These are phyloP conservation scores for Amanita jacksonii DNA, from an alignment of 768 basidiomycete genomes.

Conservation along the genomic window DNA sequence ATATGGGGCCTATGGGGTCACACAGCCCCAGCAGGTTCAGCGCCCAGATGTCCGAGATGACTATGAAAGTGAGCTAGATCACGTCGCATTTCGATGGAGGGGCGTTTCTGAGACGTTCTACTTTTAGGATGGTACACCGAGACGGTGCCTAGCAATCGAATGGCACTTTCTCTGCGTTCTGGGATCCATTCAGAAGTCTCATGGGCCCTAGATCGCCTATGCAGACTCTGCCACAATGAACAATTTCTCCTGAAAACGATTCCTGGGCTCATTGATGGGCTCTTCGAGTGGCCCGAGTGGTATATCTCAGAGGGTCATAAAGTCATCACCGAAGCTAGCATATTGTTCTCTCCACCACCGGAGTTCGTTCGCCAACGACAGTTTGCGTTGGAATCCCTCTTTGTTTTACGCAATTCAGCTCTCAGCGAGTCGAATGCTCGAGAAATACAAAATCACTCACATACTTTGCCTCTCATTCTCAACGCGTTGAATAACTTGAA, in stretches of 20 bases:
- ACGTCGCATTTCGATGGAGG: not conserved
- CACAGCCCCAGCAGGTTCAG: slow-evolving; percentile 11
- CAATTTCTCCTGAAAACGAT: slow-evolving; percentile 62
- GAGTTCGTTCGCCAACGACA: slow-evolving; percentile 46
- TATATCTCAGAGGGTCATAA: slow-evolving; percentile 58
- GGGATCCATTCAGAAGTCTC: slow-evolving; percentile 74
- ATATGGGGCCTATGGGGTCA: slow-evolving; percentile 20
- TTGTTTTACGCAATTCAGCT: slow-evolving; percentile 82
- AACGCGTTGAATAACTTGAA: slow-evolving; percentile 56
- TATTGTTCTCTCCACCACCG: slow-evolving; percentile 48
- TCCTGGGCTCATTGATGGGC: slow-evolving; percentile 72
- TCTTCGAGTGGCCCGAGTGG: slow-evolving; percentile 87
- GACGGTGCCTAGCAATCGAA: slow-evolving; percentile 66
- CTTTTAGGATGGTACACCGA: slow-evolving; percentile 80
- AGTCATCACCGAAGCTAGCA: slow-evolving; percentile 26
- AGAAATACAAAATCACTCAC: slow-evolving; percentile 47
- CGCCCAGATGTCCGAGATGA: slow-evolving; percentile 53
- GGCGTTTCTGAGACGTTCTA: slow-evolving; percentile 8
- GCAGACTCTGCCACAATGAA: slow-evolving; percentile 72
- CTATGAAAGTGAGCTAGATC: slow-evolving; percentile 66
- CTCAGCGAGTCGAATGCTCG: slow-evolving; percentile 56
- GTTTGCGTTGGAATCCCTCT: slow-evolving; percentile 79
- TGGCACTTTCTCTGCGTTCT: slow-evolving; percentile 84
- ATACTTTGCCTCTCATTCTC: slow-evolving; percentile 58
- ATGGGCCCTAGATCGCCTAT: slow-evolving; percentile 85